Evolutionary conservation across 2,329 filamentous ascomycete species (phyloP), one percentile per base, ranked within the genome.

Genomic region (Achaetomium macrosporum): DNA sequence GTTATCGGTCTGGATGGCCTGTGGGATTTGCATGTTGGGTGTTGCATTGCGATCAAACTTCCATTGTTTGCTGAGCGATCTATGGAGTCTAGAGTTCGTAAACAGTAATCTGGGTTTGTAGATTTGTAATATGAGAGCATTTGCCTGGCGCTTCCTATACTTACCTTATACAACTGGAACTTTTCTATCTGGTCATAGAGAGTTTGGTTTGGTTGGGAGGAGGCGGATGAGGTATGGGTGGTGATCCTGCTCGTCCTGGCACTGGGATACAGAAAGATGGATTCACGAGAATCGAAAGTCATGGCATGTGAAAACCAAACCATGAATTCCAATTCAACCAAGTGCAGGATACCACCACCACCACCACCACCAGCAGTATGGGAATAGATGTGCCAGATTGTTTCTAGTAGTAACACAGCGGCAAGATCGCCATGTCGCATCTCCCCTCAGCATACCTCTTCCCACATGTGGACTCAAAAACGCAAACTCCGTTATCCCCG

Each of bases 1-100:
- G 62, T n/a, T 3, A 2, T 13, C 47, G 41, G 33, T 16, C n/a
- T 35, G 10, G 35, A 35, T 35, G 29, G 15, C 30, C 29, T 30
- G 37, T n/a, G 19, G 41, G 45, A 20, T 51, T 42, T 42, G 42
- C 37, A 49, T 35, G 33, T 50, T 50, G 44, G 13, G 15, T 37
- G 19, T 10, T 31, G 41, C 41, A 39, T 43, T 46, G 33, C 43
- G 42, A 20, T 39, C n/a, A 3, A 9, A 11, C 31, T 50, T 44
- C 12, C 17, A n/a, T 16, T 33, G 29, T 36, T 16, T n/a, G 17
- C 29, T 31, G 13, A 9, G 15, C 5, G 45, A 19, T 40, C 20
- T 31, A 7, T 25, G 25, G 36, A 47, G 36, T 30, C 25, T 17
- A 16, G 36, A 40, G 33, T 47, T 37, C n/a, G 44, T 25, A 25